Evolutionary conservation across 129 eudicot genomes (phyloP).

Genomic region (Cynara cardunculus): DNA sequence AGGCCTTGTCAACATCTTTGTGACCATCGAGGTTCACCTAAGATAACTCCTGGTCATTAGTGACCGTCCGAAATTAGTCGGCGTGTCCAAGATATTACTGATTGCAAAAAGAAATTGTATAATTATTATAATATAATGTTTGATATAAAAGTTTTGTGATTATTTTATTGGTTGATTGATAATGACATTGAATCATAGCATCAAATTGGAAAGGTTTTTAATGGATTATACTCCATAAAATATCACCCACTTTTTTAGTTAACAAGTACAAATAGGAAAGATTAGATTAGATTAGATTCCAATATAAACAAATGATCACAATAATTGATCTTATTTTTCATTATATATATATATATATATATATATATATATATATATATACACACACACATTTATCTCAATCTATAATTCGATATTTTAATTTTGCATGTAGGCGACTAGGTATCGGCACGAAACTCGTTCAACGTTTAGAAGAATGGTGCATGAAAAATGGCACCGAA

Average conservation of each 20-base stretch:
- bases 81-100: neutral
- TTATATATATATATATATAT: neutral
- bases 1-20: too few relatives aligned
- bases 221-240: constrained; percentile 8
- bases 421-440: constrained; percentile 36
- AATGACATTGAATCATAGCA: constrained; percentile 18
- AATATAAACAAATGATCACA: neutral
- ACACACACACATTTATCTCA: neutral
- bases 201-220: neutral
- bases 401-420: neutral
- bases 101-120: neutral
- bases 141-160: neutral
- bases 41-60: neutral
- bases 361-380: too few relatives aligned
- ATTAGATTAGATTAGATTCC: neutral
- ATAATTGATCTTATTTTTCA: neutral
- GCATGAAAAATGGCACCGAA: constrained; percentile 50
- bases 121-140: neutral
- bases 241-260: constrained; percentile 10
- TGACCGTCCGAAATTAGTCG: neutral
- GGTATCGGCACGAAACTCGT: constrained; percentile 57
- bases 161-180: neutral
- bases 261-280: constrained; percentile 9
- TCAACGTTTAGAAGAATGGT: constrained; percentile 52
- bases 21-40: neutral